phyloP scores from a whole-genome alignment of 768 basidiomycete genomes.

The Hericium alpestre region DNA sequence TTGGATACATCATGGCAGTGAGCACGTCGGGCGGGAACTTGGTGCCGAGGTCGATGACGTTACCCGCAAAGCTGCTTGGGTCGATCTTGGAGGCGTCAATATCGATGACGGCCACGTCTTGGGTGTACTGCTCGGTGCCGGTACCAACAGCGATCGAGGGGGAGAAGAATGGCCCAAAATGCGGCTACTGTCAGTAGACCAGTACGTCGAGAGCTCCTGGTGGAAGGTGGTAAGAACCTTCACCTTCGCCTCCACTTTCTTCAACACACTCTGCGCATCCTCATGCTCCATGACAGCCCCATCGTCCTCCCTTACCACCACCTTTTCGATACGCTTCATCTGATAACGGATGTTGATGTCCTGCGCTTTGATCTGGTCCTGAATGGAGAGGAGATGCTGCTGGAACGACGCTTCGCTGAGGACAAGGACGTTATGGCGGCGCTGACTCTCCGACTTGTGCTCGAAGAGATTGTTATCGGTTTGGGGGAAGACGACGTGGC shows the following conservation, averaged over 20 bases:
- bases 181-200: neutral
- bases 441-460: neutral
- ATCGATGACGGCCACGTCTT: conserved; percentile 20
- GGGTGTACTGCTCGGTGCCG: conserved; percentile 8
- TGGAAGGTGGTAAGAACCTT: neutral
- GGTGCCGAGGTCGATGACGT: conserved; percentile 8
- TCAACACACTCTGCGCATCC: neutral
- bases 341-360: neutral
- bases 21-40: neutral
- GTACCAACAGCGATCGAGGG: conserved; percentile 6
- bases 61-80: conserved; percentile 13
- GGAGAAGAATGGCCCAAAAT: neutral
- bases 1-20: neutral
- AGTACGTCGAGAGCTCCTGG: neutral
- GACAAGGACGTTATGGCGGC: neutral
- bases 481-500: neutral
- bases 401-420: conserved; percentile 10
- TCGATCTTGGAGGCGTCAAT: no score
- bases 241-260: neutral
- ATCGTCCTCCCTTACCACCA: neutral
- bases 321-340: neutral
- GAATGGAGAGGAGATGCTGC: conserved; percentile 17
- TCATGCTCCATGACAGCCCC: neutral
- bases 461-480: conserved; percentile 1
- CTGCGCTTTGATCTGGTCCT: neutral